phyloP scores from a whole-genome alignment of 306 rosid genomes.

The Vigna mungo region DNA sequence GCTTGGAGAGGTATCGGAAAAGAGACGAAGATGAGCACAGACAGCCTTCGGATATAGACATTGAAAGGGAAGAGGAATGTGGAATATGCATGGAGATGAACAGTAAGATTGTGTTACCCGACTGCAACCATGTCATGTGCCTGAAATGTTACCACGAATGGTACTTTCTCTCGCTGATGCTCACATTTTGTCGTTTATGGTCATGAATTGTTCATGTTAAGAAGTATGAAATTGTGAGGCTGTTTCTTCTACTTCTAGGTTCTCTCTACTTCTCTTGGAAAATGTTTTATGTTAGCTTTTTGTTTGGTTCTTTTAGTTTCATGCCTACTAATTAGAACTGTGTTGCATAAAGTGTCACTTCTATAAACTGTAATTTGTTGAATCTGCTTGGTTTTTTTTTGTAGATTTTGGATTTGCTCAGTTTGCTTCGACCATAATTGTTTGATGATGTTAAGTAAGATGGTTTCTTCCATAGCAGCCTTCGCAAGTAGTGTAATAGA shows the following conservation, averaged over 20 bases:
- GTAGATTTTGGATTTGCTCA: not conserved
- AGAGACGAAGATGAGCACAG: constrained; percentile 70
- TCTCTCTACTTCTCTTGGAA: constrained; percentile 13
- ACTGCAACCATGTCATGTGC: constrained; percentile 95
- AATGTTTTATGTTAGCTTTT: constrained; percentile 1
- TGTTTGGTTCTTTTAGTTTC: constrained; percentile 12
- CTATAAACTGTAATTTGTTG: constrained; percentile 12
- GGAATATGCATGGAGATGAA: constrained; percentile 96
- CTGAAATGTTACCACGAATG: constrained; percentile 93
- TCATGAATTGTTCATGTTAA: constrained; percentile 1
- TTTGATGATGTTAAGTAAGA: not conserved
- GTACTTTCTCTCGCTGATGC: constrained; percentile 49
- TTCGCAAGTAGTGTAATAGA: not conserved
- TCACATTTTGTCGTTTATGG: not conserved
- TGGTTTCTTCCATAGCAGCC: not conserved
- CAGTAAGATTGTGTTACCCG: constrained; percentile 87
- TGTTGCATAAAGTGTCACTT: not conserved
- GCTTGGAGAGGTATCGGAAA: constrained; percentile 83
- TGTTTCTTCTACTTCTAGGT: not conserved
- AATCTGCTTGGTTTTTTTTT: constrained; percentile 2
- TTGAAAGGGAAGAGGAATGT: constrained; percentile 96
- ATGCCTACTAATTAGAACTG: constrained; percentile 9
- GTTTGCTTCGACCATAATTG: not conserved
- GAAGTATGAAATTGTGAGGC: constrained; percentile 10
- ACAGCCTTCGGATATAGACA: constrained; percentile 67